phyloP scores from a whole-genome alignment of 139 green algal genomes.

The Pleodorina starrii region DNA sequence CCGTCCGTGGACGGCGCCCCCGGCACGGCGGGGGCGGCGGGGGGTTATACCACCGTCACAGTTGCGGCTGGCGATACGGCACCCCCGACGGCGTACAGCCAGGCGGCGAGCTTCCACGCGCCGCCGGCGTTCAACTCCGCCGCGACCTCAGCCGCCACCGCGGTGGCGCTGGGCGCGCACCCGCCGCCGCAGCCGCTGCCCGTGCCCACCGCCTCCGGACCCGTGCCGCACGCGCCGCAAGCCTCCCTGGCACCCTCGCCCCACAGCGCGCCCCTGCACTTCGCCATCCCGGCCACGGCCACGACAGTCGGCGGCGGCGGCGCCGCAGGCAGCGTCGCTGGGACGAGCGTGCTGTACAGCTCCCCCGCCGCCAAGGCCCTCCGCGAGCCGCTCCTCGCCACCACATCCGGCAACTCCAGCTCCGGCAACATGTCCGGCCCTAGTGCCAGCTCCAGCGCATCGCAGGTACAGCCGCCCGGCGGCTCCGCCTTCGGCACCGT shows the following conservation, averaged over 20 bases:
- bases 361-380: not conserved
- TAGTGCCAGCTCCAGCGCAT: conserved; percentile 15
- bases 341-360: not conserved
- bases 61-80: not conserved
- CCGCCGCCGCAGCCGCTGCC: not conserved
- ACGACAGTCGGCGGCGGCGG: not conserved
- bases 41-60: conserved; percentile 1
- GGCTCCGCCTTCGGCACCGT: not conserved
- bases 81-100: not conserved
- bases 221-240: not conserved
- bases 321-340: not conserved
- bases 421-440: not conserved
- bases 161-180: not conserved
- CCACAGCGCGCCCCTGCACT: conserved; percentile 22
- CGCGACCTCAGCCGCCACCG: not conserved
- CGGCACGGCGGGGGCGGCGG: not conserved
- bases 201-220: not conserved
- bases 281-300: not conserved
- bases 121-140: conserved; percentile 3
- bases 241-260: not conserved
- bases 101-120: not conserved
- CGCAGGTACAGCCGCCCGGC: not conserved
- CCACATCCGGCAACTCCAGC: not conserved
- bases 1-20: conserved; percentile 9
- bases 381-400: conserved; percentile 7